phyloP scores from a whole-genome alignment of 169 alveolate genomes.

The Plasmodium blacklocki region DNA sequence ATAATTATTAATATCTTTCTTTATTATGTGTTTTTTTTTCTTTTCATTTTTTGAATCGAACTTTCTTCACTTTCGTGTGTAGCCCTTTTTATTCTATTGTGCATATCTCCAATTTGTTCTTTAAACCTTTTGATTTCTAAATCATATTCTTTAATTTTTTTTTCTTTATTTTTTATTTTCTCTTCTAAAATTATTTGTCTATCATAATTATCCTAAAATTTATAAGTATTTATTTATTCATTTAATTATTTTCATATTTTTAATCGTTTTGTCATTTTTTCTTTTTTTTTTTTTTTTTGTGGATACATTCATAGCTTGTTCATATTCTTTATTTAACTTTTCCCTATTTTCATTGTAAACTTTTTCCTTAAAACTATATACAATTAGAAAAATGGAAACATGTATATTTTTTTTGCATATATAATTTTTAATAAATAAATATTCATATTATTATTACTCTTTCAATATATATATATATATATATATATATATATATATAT shows the following conservation, averaged over 20 bases:
- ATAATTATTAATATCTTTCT: not conserved
- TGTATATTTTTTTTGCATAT: not conserved
- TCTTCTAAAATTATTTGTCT: constrained; percentile 69
- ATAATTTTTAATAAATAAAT: no score
- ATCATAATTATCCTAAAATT: constrained; percentile 47
- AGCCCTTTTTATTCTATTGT: constrained; percentile 56
- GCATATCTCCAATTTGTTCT: constrained; percentile 44
- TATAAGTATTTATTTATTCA: not conserved
- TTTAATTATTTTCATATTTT: not conserved
- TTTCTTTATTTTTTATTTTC: constrained; percentile 63
- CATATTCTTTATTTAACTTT: constrained; percentile 49
- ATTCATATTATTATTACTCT: no score
- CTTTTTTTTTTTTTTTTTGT: constrained; percentile 12
- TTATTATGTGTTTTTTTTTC: constrained; percentile 10
- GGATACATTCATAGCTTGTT: constrained; percentile 53
- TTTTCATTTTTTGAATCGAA: constrained; percentile 3
- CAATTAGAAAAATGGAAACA: not conserved
- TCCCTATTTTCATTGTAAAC: constrained; percentile 52
- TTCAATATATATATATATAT: no score
- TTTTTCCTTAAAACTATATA: constrained; percentile 61
- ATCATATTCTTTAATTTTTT: constrained; percentile 59
- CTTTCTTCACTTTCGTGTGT: constrained; percentile 50
- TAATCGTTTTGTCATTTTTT: not conserved
- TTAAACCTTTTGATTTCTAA: constrained; percentile 56
- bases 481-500: no score